Evolutionary conservation across 139 green algal genomes (phyloP), one percentile per base, ranked within the genome.

Genomic region (Medakamo hakoo): DNA sequence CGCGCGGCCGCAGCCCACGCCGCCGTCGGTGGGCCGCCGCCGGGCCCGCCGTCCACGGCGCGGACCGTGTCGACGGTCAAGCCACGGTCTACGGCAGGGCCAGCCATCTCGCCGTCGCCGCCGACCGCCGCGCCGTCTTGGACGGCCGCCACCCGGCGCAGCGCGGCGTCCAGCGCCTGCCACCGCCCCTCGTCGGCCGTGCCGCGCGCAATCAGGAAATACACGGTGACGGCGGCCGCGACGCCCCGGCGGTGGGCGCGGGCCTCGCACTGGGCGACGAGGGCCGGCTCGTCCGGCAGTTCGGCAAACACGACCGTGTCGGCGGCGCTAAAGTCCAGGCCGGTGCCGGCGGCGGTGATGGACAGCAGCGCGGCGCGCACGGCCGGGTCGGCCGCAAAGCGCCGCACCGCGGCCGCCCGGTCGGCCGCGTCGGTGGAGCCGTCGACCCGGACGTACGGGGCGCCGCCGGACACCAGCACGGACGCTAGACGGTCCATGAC

Each of bases 281-380:
- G 59, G 0, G 82, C 70, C 25, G 73, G 56, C 40, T 84, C 75
- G 3, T 68, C 55, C 0, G 75, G 78, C 56, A 84, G 72, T 64
- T 82, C 78, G 2, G 65, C 88, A 82, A 98, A 97, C 24, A 96
- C 86, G 4, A 98, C 92, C 2, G 68, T 76, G 52, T 63, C 74
- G 5, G 92, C 92, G 0, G 80, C 60, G 30, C 62, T 83, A 66
- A 98, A 95, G 77, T 97, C 89, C 49, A 98, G 74, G 4, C 91
- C 91, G 60, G 86, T 77, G n/a, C 84, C 89, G 5, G 86, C 89
- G 2, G 90, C 89, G 22, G 83, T 95, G 55, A 97, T 79, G 49
- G 80, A 88, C 30, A 96, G 82, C 57, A 97, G 74, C 20, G 91
- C 90, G 3, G 95, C 84, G 0, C 79, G 64, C 0, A 94, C 59